A percentile compares a stretch with the other conserved stretches of the same genome.
Conservation (phyloP, 352 stramenopile species). For the Globisporangium irregulare region DNA sequence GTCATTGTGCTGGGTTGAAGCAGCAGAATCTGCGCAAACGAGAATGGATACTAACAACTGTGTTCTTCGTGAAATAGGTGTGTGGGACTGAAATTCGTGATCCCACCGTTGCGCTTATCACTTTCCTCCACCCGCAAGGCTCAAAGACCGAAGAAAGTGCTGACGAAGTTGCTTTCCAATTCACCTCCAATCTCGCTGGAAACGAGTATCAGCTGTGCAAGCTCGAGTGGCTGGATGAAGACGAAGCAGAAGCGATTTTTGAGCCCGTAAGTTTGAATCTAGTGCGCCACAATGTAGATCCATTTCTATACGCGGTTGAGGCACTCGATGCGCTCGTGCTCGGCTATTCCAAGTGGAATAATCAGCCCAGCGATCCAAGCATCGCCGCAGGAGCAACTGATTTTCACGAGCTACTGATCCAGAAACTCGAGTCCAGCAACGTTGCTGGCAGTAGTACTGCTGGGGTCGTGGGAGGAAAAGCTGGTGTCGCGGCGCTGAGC, state of each 20-base stretch:
- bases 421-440: constrained; percentile 3
- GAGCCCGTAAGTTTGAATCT: constrained; percentile 27
- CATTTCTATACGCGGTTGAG: constrained; percentile 27
- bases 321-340: constrained; percentile 31
- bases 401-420: constrained; percentile 25
- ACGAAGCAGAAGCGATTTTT: constrained; percentile 31
- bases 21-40: not conserved
- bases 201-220: constrained; percentile 18
- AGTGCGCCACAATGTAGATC: constrained; percentile 33
- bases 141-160: not conserved
- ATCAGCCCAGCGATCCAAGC: not conserved
- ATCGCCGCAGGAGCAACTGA: constrained; percentile 8
- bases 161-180: not conserved
- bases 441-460: not conserved
- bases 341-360: constrained; percentile 40
- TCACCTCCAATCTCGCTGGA: not conserved
- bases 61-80: constrained; percentile 19
- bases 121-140: constrained; percentile 26
- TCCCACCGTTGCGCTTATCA: constrained; percentile 25
- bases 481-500: constrained; percentile 19
- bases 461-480: not conserved
- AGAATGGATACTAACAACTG: not conserved
- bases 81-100: constrained; percentile 31
- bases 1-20: constrained; percentile 11
- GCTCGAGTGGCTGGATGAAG: constrained; percentile 56